phyloP scores from a whole-genome alignment of 1,284 basidiomycete genomes.

The Athelia psychrophila region DNA sequence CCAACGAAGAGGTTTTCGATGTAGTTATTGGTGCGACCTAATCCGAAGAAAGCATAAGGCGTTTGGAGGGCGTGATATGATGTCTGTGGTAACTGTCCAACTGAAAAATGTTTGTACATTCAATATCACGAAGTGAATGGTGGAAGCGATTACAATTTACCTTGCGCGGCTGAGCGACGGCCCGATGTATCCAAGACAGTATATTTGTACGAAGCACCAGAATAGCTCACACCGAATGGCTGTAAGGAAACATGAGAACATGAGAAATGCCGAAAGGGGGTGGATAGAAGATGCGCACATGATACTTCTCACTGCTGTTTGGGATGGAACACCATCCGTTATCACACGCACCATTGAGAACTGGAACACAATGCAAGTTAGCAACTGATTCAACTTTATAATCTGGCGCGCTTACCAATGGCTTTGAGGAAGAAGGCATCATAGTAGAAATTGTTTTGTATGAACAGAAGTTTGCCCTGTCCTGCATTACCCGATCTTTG shows the following conservation, averaged over 20 bases:
- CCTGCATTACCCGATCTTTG: slow-evolving; percentile 76
- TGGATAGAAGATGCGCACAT: slow-evolving; percentile 45
- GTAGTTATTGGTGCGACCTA: slow-evolving; percentile 99
- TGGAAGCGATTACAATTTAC: slow-evolving; percentile 34
- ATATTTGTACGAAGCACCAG: slow-evolving; percentile 96
- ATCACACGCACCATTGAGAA: slow-evolving; percentile 91
- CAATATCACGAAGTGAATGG: neutral
- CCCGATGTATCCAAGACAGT: slow-evolving; percentile 95
- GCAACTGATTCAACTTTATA: neutral
- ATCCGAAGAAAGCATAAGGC: slow-evolving; percentile 94
- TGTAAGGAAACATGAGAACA: slow-evolving; percentile 27
- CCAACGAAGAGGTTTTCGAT: slow-evolving; percentile 96
- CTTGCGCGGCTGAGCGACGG: slow-evolving; percentile 85
- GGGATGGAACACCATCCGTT: slow-evolving; percentile 70
- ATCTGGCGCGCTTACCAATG: slow-evolving; percentile 55
- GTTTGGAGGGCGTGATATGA: slow-evolving; percentile 87
- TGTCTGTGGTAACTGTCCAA: slow-evolving; percentile 91
- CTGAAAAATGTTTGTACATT: slow-evolving; percentile 36
- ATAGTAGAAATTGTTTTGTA: slow-evolving; percentile 98
- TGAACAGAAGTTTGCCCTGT: slow-evolving; percentile 69
- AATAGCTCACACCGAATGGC: slow-evolving; percentile 93
- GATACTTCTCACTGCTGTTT: slow-evolving; percentile 64
- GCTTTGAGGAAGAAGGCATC: slow-evolving; percentile 99
- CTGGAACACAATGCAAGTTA: slow-evolving; percentile 36
- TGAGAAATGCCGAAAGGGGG: too few relatives aligned